A percentile compares a stretch with the other conserved stretches of the same genome.
Evolutionary conservation across 352 stramenopile species (phyloP).

Genomic region (Phytophthora tubulina): DNA sequence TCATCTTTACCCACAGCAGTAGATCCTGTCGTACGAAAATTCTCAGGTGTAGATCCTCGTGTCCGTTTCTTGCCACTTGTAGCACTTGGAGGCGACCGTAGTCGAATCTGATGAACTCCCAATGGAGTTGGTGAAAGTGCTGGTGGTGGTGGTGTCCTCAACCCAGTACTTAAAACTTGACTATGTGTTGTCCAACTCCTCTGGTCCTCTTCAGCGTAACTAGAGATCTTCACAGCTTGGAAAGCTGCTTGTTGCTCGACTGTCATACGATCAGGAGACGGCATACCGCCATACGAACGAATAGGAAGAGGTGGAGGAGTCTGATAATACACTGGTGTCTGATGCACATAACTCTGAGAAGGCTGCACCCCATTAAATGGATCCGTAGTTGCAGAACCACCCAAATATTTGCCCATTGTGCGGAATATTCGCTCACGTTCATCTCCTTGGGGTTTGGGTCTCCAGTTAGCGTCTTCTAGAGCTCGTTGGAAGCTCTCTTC

Average conservation of each 20-base stretch:
- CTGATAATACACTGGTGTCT: conserved; percentile 26
- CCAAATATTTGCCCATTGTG: conserved; percentile 64
- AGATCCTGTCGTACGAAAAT: neutral
- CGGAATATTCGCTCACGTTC: conserved; percentile 58
- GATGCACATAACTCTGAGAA: conserved; percentile 13
- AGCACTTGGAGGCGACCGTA: conserved; percentile 22
- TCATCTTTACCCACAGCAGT: conserved; percentile 38
- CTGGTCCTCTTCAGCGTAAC: conserved; percentile 37
- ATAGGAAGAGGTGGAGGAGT: conserved; percentile 5
- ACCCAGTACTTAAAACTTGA: conserved; percentile 19
- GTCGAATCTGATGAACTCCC: conserved; percentile 27
- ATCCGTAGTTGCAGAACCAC: conserved; percentile 1
- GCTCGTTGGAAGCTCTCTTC: neutral
- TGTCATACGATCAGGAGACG: conserved; percentile 38
- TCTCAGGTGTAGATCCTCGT: conserved; percentile 28
- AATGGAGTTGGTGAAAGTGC: conserved; percentile 1
- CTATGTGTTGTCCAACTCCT: conserved; percentile 21
- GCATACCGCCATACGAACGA: conserved; percentile 25
- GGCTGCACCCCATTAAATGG: neutral
- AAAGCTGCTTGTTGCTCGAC: conserved; percentile 47
- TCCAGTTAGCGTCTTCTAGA: neutral
- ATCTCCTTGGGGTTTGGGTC: conserved; percentile 20
- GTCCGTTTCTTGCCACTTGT: conserved; percentile 57
- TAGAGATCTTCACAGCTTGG: conserved; percentile 50
- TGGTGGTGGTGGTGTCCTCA: conserved; percentile 3